Evolutionary conservation across 305 asterid genomes (phyloP).

Genomic region (Fraxinus latifolia): DNA sequence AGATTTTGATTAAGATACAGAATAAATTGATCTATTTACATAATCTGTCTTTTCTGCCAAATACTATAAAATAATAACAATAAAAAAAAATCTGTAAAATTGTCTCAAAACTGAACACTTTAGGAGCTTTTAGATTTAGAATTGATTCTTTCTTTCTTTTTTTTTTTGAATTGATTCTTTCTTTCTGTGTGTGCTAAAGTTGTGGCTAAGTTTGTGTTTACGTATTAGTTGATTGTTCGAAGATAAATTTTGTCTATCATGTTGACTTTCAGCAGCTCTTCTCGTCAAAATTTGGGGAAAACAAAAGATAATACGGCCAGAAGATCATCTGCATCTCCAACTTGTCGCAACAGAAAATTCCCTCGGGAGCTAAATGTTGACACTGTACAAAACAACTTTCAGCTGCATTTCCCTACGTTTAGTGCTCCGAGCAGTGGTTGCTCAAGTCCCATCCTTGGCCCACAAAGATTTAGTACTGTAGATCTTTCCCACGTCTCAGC

Average conservation of each 20-base stretch:
- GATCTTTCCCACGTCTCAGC: slow-evolving; percentile 43
- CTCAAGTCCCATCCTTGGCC: slow-evolving; percentile 67
- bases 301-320: slow-evolving; percentile 33
- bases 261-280: slow-evolving; percentile 35
- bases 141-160: not conserved
- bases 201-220: not conserved
- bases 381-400: slow-evolving; percentile 34
- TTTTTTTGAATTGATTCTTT: not conserved
- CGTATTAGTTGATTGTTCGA: not conserved
- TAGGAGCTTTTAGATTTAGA: not conserved
- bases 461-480: slow-evolving; percentile 48
- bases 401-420: slow-evolving; percentile 43
- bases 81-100: not conserved
- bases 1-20: not conserved
- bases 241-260: not conserved
- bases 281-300: slow-evolving; percentile 32
- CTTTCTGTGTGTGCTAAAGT: not conserved
- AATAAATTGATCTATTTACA: not conserved
- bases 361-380: slow-evolving; percentile 39
- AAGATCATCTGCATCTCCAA: slow-evolving; percentile 29
- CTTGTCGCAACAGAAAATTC: slow-evolving; percentile 47
- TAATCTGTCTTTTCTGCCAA: not conserved
- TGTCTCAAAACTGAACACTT: not conserved
- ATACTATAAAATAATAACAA: not conserved
- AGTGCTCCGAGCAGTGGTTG: slow-evolving; percentile 78